Evolutionary conservation across 1,284 basidiomycete genomes (phyloP), one percentile per base, ranked within the genome.

Genomic region (Rhodotorula sp.): DNA sequence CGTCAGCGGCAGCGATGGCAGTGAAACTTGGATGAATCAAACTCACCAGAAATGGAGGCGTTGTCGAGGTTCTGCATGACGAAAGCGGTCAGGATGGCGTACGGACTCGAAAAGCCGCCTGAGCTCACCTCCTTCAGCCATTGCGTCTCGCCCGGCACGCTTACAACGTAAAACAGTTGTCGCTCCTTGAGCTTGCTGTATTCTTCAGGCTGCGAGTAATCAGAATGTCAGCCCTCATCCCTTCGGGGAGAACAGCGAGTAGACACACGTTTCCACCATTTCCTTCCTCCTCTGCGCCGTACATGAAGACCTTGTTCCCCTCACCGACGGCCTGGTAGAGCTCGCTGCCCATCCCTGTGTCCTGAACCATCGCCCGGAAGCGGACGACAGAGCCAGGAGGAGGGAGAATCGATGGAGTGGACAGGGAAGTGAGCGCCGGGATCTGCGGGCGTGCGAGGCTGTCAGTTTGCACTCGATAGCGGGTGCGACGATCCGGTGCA

Each of bases 281-380:
- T n/a, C 68, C 76, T 15, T 71, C 73, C 26, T 77, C 60, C 26
- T 76, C 77, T 11, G 70, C 69, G 16, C 76, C 71, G 5, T 71
- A 75, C 64, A 75, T 72, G 37, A 24, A 37, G 3, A 72, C 53
- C 22, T 67, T 56, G 13, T 68, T 64, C 28, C 71, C 64, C n/a
- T 73, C 68, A n/a, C 62, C 65, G 1, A 68, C 18, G 1, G 76
- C 73, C 6, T 75, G 72, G 65, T 77, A 80, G 30, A 80, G 76
- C 59, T 80, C 79, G 15, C 72, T 77, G 7, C 78, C 78, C 24
- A 78, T 71, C 8, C 78, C 79, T 0, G 80, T 79, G 69, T 81
- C 80, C 65, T 80, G 79, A 11, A 81, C 75, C 80, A 81, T 81
- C 47, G 77, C 77, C 7, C 79, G 73, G 69, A 79, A 80, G 24